phyloP scores from a whole-genome alignment of 1,284 basidiomycete genomes.

The Rhizoctonia solani region DNA sequence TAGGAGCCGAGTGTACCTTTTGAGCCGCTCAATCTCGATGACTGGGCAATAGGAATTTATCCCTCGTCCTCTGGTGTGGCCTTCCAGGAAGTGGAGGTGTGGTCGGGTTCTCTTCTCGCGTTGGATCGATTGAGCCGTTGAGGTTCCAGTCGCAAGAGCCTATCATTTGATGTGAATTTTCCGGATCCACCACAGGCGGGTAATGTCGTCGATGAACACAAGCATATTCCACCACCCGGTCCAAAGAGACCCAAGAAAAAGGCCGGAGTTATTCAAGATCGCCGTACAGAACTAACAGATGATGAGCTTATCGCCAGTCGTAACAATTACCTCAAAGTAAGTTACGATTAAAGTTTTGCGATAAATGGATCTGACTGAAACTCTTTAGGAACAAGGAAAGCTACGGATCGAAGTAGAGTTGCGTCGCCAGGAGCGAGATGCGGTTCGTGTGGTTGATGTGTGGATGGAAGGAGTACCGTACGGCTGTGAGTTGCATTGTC shows the following conservation, averaged over 20 bases:
- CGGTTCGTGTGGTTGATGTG: slow-evolving; percentile 58
- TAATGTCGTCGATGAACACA: not conserved
- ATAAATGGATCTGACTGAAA: not conserved
- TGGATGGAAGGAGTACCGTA: slow-evolving; percentile 69
- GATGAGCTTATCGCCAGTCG: slow-evolving; percentile 74
- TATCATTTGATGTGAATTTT: too few relatives aligned
- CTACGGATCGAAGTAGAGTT: slow-evolving; percentile 56
- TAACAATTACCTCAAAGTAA: slow-evolving; percentile 58
- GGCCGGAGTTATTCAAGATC: slow-evolving; percentile 56
- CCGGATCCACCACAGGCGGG: not conserved
- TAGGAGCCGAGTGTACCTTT: slow-evolving; percentile 5
- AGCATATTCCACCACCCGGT: too few relatives aligned
- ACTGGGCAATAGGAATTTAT: slow-evolving; percentile 5
- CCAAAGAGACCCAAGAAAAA: slow-evolving; percentile 47
- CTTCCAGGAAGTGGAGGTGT: slow-evolving; percentile 11
- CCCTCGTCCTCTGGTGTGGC: slow-evolving; percentile 20
- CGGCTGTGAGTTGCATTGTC: slow-evolving; percentile 54
- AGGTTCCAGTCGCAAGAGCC: slow-evolving; percentile 22
- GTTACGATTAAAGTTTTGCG: not conserved
- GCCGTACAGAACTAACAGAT: slow-evolving; percentile 73
- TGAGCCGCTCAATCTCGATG: slow-evolving; percentile 19
- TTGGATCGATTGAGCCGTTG: slow-evolving; percentile 1
- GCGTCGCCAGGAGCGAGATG: slow-evolving; percentile 62
- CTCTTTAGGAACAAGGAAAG: slow-evolving; percentile 54
- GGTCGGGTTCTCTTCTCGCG: slow-evolving; percentile 2